Percentiles rank a stretch among this genome's conserved stretches.
Evolutionary conservation across 169 alveolate species (phyloP).

Genomic region (Eimeria maxima): DNA sequence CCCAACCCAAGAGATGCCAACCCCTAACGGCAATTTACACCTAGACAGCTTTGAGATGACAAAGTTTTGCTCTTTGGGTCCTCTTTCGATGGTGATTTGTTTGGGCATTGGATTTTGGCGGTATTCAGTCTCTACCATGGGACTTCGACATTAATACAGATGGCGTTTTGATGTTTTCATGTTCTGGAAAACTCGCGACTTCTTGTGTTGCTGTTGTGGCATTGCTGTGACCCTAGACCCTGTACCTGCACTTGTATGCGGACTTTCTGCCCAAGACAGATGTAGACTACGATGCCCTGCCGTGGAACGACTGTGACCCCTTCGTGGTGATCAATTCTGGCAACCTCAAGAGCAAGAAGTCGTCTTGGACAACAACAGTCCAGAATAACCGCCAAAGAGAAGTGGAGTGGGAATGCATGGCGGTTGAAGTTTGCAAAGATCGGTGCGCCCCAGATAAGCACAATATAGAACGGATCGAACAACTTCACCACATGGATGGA

Average conservation of each 20-base stretch:
- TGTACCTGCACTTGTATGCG: conserved; percentile 71
- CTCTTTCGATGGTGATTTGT: neutral
- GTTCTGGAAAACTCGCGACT: neutral
- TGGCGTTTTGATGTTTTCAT: neutral
- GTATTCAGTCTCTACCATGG: neutral
- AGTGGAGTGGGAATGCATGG: conserved; percentile 72
- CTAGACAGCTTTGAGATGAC: neutral
- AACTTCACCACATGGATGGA: neutral
- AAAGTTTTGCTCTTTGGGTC: too few species aligned
- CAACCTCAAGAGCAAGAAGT: neutral
- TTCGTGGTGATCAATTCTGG: conserved; percentile 42
- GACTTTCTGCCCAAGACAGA: conserved; percentile 78
- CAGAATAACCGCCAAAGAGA: conserved; percentile 78
- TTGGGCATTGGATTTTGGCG: neutral
- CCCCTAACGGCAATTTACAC: neutral
- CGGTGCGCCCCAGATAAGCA: conserved; percentile 24
- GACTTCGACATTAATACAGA: neutral
- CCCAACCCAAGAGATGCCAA: conserved; percentile 10
- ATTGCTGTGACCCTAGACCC: conserved; percentile 21
- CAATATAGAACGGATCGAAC: neutral
- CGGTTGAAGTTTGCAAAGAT: conserved; percentile 59
- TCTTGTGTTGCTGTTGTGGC: neutral
- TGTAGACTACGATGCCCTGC: conserved; percentile 61
- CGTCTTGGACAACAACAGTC: conserved; percentile 67
- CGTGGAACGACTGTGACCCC: conserved; percentile 81